Base-by-base conservation (phyloP, 2,329 filamentous ascomycete genomes). In the Parastagonospora avenae region DNA sequence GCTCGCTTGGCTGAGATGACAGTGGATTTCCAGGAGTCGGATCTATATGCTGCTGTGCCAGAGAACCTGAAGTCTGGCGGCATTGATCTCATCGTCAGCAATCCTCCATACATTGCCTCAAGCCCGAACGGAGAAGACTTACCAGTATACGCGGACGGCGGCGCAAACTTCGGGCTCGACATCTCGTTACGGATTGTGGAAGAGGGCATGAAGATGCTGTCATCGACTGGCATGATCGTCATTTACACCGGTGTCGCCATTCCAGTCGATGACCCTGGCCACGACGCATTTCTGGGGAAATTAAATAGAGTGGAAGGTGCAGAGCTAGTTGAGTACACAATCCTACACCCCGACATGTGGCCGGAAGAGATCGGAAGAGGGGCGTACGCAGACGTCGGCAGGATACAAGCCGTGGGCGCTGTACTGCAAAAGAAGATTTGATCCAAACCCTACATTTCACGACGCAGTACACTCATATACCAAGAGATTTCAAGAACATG, bases 261-360 rank as follows among this genome's bases (percentile, higher is more conserved):
- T 46, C 52, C 60, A 19, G 48, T 47, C 4, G 42, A 48, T 12
- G 24, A 60, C 8, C 60, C 62, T 4, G 55, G 57, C 0, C 43
- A 58, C 19, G 62, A 65, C 28, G 48, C 55, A 6, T 62, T 65
- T 27, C 28, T 63, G 24, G 55, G 57, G 31, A 59, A 52, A 33
- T 43, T 65, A 9, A 47, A 59, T 31, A 39, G 40, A 8, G 46
- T 63, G 7, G 31, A 63, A 29, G 55, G 38, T 6, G 45, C 43
- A 3, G 50, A 59, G 8, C 12, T 63, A 11, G 46, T 45, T 1
- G 59, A 63, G 39, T 65, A 65, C 46, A 55, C 52, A 8, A 57
- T 65, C 15, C 33, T 65, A 11, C 60, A 65, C 15, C 62, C 62
- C 0, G 62, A 65, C 14, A 63, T 65, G 55, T 62, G 62, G 62